Conservation (phyloP, 768 basidiomycete species). For the Suillus luteus region DNA sequence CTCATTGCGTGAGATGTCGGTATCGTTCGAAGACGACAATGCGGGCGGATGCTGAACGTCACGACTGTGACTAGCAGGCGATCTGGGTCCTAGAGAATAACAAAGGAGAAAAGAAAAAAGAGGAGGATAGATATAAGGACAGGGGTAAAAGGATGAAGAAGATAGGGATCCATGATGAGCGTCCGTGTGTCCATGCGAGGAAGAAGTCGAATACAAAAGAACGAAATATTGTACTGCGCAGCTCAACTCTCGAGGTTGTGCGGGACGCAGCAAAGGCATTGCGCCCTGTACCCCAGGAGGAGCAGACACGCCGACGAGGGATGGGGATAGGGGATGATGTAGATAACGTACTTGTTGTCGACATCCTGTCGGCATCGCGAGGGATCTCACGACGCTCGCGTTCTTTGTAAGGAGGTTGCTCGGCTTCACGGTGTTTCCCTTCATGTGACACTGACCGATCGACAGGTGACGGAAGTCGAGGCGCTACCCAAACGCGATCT, state of each 20-base stretch:
- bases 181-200: constrained; percentile 42
- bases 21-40: constrained; percentile 19
- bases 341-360: constrained; percentile 50
- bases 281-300: constrained; percentile 41
- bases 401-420: constrained; percentile 17
- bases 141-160: constrained; percentile 33
- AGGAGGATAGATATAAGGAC: constrained; percentile 31
- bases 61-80: constrained; percentile 37
- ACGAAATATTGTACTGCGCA: constrained; percentile 30
- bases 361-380: constrained; percentile 34
- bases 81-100: constrained; percentile 45
- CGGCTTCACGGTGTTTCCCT: constrained; percentile 28
- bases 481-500: constrained; percentile 30
- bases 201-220: constrained; percentile 40
- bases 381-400: constrained; percentile 28
- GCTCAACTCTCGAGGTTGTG: constrained; percentile 50
- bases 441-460: constrained; percentile 25
- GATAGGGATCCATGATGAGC: constrained; percentile 42
- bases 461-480: constrained; percentile 13
- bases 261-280: constrained; percentile 39
- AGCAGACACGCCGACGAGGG: constrained; percentile 39
- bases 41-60: constrained; percentile 28
- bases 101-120: constrained; percentile 32
- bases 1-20: constrained; percentile 17
- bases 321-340: constrained; percentile 41